phyloP scores from a whole-genome alignment of 257 asterid species.

The Rehmannia glutinosa region DNA sequence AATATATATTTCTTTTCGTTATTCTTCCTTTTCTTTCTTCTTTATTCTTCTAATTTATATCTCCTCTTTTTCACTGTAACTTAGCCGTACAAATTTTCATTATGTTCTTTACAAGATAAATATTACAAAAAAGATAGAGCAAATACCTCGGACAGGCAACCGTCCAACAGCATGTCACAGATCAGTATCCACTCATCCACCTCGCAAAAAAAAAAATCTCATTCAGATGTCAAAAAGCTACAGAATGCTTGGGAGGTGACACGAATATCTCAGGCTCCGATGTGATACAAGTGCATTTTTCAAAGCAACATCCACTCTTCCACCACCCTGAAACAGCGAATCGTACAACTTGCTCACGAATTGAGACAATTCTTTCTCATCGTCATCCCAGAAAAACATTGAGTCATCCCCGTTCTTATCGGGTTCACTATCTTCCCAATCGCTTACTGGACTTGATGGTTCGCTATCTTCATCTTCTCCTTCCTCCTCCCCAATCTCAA shows the following conservation, averaged over 20 bases:
- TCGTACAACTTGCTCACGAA: conserved; percentile 68
- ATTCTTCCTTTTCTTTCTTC: not conserved
- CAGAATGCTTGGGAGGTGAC: conserved; percentile 48
- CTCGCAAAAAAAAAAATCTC: no score
- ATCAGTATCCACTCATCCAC: not conserved
- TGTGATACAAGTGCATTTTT: conserved; percentile 56
- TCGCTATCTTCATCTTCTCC: conserved; percentile 72
- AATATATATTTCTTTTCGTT: not conserved
- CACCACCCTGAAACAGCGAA: conserved; percentile 72
- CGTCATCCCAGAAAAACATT: conserved; percentile 67
- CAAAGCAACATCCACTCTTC: conserved; percentile 57
- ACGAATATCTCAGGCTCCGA: conserved; percentile 60
- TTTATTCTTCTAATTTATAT: not conserved
- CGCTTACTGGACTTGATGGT: conserved; percentile 70
- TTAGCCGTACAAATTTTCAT: conserved; percentile 1
- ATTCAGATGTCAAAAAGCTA: conserved; percentile 15
- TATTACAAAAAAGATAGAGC: conserved; percentile 12
- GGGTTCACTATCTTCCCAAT: conserved; percentile 92
- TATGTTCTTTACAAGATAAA: conserved; percentile 8
- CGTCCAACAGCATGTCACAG: conserved; percentile 8
- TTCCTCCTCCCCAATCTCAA: conserved; percentile 93
- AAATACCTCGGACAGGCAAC: conserved; percentile 26
- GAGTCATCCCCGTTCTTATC: conserved; percentile 54
- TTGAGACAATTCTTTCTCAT: conserved; percentile 81
- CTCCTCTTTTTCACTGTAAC: not conserved